Evolutionary conservation across 2,329 filamentous ascomycete species (phyloP), one percentile per base, ranked within the genome.

Genomic region (Calonectria hongkongensis): DNA sequence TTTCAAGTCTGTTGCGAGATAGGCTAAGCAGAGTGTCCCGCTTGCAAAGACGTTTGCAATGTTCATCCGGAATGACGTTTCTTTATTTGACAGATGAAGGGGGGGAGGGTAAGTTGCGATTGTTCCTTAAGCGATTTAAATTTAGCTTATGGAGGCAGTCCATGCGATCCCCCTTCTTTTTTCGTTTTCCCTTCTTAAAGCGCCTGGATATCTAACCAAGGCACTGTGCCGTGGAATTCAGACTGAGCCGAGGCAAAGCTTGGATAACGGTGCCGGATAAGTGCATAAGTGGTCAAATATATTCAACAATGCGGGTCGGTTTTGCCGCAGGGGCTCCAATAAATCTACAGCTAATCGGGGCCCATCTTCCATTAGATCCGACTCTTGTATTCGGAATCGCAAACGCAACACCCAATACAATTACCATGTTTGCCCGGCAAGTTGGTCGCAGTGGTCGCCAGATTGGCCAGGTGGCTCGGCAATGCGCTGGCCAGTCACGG

Each of bases 261-360:
- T 25, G 41, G 28, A 10, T 47, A 51, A 47, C 36, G 41, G 13
- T 21, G 41, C 10, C 45, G 74, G 54, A 54, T 79, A 76, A 70
- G 62, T 78, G 72, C 75, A 79, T 79, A 73, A 67, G 28, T 21
- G 39, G 67, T 76, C 54, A 71, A 76, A 66, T 68, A 56, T 47
- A 75, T 74, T 72, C 71, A 71, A 60, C 47, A 70, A 73, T 56
- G 56, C 73, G 67, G 54, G 58, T 65, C 33, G 54, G 63, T 25
- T 71, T 78, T 77, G 73, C 78, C 78, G 75, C 79, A 78, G 78
- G 68, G 75, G 73, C 70, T 48, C 71, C 66, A 72, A 77, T 76
- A 75, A 78, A 73, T 76, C 50, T 74, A 70, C 75, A 72, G 50
- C 51, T 69, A 73, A 60, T 50, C 33, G 27, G 47, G 56, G 47